phyloP scores from a whole-genome alignment of 1,284 basidiomycete species.

The Rugosomyces carneus region DNA sequence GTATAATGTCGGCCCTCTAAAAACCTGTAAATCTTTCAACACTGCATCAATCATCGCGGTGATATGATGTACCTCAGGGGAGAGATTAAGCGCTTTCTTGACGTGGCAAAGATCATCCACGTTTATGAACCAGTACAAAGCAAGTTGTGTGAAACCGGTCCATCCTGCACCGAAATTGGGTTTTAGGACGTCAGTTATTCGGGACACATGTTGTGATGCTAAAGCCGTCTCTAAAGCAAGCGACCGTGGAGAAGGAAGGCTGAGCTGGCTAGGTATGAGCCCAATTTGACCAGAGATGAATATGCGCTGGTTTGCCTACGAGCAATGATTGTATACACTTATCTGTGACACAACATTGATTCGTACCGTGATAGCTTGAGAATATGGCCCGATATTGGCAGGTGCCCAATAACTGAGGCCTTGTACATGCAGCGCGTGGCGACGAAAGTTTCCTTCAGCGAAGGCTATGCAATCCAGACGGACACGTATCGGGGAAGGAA shows the following conservation, averaged over 20 bases:
- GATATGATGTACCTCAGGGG: conserved; percentile 6
- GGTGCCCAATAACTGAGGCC: conserved; percentile 97
- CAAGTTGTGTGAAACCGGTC: conserved; percentile 54
- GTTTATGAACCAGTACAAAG: conserved; percentile 60
- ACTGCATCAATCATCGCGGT: not conserved
- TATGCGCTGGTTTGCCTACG: conserved; percentile 64
- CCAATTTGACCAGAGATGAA: conserved; percentile 96
- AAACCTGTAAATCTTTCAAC: not conserved
- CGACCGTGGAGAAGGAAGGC: conserved; percentile 56
- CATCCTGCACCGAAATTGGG: conserved; percentile 54
- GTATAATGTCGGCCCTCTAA: conserved; percentile 51
- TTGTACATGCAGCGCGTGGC: conserved; percentile 89
- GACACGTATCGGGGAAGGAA: conserved; percentile 53
- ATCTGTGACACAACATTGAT: conserved; percentile 2
- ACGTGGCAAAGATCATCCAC: conserved; percentile 35
- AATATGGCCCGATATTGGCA: conserved; percentile 98
- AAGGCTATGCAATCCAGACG: conserved; percentile 77
- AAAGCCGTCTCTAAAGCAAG: conserved; percentile 66
- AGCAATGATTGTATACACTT: conserved; percentile 1
- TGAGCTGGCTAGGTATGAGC: conserved; percentile 70
- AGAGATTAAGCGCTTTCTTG: conserved; percentile 32
- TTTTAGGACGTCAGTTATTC: conserved; percentile 58
- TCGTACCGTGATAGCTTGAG: conserved; percentile 78
- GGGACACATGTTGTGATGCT: conserved; percentile 74
- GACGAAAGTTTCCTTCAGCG: conserved; percentile 34